Evolutionary conservation across 1,139 yeast genomes (phyloP).

Genomic region (Zygosaccharomyces sapae): DNA sequence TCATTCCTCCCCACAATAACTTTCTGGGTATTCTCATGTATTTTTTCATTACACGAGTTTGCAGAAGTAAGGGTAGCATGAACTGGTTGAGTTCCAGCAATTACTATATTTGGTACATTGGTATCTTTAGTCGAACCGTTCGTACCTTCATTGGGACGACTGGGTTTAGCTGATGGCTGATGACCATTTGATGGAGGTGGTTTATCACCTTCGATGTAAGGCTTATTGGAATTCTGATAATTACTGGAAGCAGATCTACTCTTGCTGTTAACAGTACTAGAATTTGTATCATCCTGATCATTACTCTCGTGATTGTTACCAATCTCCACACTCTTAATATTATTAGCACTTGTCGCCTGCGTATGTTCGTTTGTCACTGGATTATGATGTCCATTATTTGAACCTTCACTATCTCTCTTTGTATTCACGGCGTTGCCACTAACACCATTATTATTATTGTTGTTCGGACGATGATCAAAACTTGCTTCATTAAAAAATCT

Average conservation of each 20-base stretch:
- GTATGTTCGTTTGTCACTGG: not conserved
- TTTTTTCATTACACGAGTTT: constrained; percentile 27
- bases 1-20: constrained; percentile 30
- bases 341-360: not conserved
- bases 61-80: constrained; percentile 27
- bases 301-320: constrained; percentile 8
- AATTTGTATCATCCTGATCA: constrained; percentile 6
- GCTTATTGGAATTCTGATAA: not conserved
- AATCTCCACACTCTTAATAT: not conserved
- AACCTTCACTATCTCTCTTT: not conserved
- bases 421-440: not conserved
- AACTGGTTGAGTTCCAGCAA: constrained; percentile 12
- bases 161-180: not conserved
- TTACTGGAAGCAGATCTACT: not conserved
- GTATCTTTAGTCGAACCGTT: too few species aligned
- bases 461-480: constrained; percentile 21
- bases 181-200: not conserved
- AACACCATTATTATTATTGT: constrained; percentile 6
- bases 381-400: not conserved
- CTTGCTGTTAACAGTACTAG: not conserved
- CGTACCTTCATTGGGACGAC: not conserved
- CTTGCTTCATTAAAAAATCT: constrained; percentile 44
- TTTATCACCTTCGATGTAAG: not conserved
- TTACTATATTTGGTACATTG: not conserved
- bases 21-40: constrained; percentile 28